Conservation (phyloP, 2,329 filamentous ascomycete genomes). For the Dryadomyces quercus-mongolicae region DNA sequence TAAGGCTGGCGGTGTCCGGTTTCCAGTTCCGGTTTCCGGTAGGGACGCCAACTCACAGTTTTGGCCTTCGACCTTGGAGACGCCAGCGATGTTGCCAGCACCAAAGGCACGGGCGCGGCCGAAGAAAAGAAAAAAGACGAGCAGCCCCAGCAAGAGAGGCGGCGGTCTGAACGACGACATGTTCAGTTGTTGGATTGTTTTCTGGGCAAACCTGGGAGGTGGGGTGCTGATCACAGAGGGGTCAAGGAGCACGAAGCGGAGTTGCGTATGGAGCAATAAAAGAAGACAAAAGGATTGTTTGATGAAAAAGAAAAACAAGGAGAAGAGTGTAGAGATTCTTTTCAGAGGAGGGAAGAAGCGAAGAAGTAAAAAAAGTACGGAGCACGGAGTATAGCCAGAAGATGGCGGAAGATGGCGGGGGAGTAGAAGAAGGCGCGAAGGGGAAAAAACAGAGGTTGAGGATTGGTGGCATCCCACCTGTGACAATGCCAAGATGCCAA, state of each 20-base stretch:
- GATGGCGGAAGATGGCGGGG: background rate
- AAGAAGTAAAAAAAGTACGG: too few relatives aligned
- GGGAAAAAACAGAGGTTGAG: background rate
- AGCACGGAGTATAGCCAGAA: background rate
- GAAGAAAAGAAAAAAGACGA: slow-evolving; percentile 54
- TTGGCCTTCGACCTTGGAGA: slow-evolving; percentile 69
- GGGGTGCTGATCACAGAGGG: background rate
- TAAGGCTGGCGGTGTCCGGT: too few relatives aligned
- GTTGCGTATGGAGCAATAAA: too few relatives aligned
- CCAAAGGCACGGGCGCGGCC: slow-evolving; percentile 66
- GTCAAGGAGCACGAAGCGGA: background rate
- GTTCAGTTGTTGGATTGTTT: slow-evolving; percentile 5
- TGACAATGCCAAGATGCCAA: slow-evolving; percentile 12
- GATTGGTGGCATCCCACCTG: slow-evolving; percentile 2
- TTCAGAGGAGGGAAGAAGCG: background rate
- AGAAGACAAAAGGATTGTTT: too few relatives aligned
- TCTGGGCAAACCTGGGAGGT: too few relatives aligned
- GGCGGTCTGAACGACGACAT: slow-evolving; percentile 39
- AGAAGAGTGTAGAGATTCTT: background rate
- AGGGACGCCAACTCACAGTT: slow-evolving; percentile 47
- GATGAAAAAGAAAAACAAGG: background rate
- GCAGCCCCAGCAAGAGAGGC: slow-evolving; percentile 40
- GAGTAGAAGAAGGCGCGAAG: background rate
- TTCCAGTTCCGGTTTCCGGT: too few relatives aligned
- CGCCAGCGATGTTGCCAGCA: slow-evolving; percentile 75